A percentile compares a stretch with the other conserved stretches of the same genome.
Evolutionary conservation across 371 early-diverging fungal species (phyloP).

Genomic region (Lichtheimia ramosa): DNA sequence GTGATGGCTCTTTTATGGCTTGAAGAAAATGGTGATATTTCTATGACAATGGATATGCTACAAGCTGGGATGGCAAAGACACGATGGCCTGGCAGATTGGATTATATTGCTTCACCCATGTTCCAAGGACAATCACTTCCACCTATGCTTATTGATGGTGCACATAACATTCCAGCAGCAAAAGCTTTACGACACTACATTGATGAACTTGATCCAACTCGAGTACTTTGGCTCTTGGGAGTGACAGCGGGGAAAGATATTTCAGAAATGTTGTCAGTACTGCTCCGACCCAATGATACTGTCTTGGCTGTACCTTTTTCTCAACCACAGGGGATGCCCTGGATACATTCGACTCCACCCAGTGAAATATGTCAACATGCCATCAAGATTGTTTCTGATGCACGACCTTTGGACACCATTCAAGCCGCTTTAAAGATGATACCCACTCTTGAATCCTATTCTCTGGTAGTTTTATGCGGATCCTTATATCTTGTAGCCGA

Average conservation of each 20-base stretch:
- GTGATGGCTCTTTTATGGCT: constrained; percentile 66
- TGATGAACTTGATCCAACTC: constrained; percentile 32
- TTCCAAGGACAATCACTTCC: not conserved
- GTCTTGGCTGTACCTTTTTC: constrained; percentile 73
- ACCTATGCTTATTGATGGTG: constrained; percentile 79
- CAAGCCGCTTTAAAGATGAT: constrained; percentile 22
- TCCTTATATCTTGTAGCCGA: constrained; percentile 87
- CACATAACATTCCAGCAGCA: constrained; percentile 84
- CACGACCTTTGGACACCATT: constrained; percentile 19
- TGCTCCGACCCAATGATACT: constrained; percentile 58
- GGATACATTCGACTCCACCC: constrained; percentile 64
- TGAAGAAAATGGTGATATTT: constrained; percentile 7
- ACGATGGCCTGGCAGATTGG: constrained; percentile 84
- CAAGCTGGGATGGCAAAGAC: constrained; percentile 59
- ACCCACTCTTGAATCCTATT: not conserved
- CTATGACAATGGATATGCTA: constrained; percentile 45
- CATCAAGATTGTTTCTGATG: constrained; percentile 8
- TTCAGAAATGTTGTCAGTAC: constrained; percentile 48
- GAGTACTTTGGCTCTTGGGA: constrained; percentile 79
- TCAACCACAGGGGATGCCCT: constrained; percentile 85
- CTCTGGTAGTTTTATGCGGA: constrained; percentile 74
- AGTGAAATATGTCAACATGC: constrained; percentile 33
- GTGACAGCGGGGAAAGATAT: constrained; percentile 76
- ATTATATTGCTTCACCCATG: constrained; percentile 48
- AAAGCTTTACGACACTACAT: constrained; percentile 63